Evolutionary conservation across 2,329 filamentous ascomycete genomes (phyloP), one percentile per base, ranked within the genome.

Genomic region (Cladosporium sphaerospermum): DNA sequence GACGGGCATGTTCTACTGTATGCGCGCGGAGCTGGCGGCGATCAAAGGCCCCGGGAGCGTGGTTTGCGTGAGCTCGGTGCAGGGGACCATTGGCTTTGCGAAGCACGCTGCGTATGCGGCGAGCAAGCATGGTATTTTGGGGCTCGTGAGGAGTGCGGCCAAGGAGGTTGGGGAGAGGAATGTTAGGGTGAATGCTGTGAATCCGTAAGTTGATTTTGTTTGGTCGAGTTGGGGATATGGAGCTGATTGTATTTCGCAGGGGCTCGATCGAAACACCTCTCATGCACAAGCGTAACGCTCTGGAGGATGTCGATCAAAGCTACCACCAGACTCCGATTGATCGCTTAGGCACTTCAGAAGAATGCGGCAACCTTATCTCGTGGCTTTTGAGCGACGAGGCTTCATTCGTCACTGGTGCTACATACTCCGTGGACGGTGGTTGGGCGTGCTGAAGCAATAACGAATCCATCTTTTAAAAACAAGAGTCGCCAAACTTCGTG

Each of bases 11-110:
- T 76, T 80, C 64, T 73, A 78, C 46, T 79, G 75, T 54, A 55
- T 82, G 54, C 66, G 75, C 13, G 73, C 75, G n/a, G 62, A 81
- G 59, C 54, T 81, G 11, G 67, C 64, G 11, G 68, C 70, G 18
- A 73, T 79, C 52, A 58, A 57, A 11, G 64, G 73, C 5, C 73
- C 76, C 1, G 79, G 79, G 7, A 80, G 79, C 55, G 82, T 84
- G 61, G 81, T 84, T 13, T 62, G 60, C 44, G 61, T 63, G 28
- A 61, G 60, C 33, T 62, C 60, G n/a, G 55, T 63, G 4, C 51
- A 83, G 81, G 76, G 76, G 0, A 50, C 74, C 2, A 61, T 62
- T 7, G 62, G 64, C 9, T 61, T 61, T 28, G 59, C 63, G 19
- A 61, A 59, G 34, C 58, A 63, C 40, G 62, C 57, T 9, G 63